Base-by-base conservation (phyloP, 2,329 filamentous ascomycete species). In the Colletotrichum tabaci region DNA sequence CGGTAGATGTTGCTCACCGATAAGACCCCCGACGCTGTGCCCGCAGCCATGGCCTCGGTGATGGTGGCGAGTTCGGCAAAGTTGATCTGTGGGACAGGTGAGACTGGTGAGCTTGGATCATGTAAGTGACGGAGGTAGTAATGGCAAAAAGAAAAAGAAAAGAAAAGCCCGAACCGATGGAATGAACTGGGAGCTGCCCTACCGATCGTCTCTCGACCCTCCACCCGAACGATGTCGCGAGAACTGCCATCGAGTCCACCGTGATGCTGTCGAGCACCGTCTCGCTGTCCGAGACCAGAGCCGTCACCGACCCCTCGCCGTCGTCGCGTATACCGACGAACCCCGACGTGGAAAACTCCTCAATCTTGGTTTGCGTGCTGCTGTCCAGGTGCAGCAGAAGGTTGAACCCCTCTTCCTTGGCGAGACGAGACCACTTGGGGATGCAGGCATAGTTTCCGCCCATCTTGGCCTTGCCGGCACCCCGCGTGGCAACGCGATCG, bases 321-420 rank as follows among this genome's bases (percentile, higher is more conserved):
- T 42, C 52, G 50, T 87, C 90, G 42, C 85, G 86, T 13, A 92
- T 86, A 2, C 90, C 91, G 67, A 93, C 87, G 77, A 93, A 93
- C 0, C 89, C 91, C 21, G 86, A 88, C 0, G 91, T 93, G 8
- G 88, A 91, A 77, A 93, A 93, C 80, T 93, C 91, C 69, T 93
- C 91, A 56, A 93, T 87, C 74, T 89, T 87, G 3, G 83, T 88
- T 47, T 89, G 82, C 12, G 90, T 92, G 77, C 87, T 86, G 77
- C 89, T 91, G 80, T 93, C 91, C 61, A 93, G 80, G 76, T 93
- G 91, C 68, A 93, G 81, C 0, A 91, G 93, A 71, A 93, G 92
- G 1, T 89, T 89, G 76, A 86, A 93, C 2, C 91, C 91, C 61
- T 88, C 85, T 21, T 84, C 83, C 61, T 87, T 85, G 1, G 91